Evolutionary conservation across 1,284 basidiomycete genomes (phyloP), one percentile per base, ranked within the genome.

Genomic region (Fomitopsis pinicola): DNA sequence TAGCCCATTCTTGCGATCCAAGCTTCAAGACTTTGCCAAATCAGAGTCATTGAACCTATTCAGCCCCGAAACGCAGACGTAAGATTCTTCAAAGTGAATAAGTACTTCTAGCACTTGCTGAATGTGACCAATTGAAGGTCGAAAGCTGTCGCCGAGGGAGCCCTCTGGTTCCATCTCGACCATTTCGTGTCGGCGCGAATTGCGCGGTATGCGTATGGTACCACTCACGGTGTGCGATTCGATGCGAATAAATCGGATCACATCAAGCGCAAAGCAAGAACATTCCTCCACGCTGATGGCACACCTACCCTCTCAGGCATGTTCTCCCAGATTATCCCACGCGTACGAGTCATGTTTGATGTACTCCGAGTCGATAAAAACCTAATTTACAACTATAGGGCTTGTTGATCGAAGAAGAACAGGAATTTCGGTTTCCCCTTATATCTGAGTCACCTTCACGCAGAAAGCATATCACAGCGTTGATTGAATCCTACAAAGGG

Each of bases 401-500:
- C 14, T 73, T 69, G 0, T 60, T 64, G 8, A 71, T 78, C 1
- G 66, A 68, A 0, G 73, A 75, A 55, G 59, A 76, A 61, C 76
- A 79, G 71, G 73, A 82, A 70, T 77, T 82, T 64, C 71, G 71
- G 3, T 8, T 38, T 2, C 14, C 73, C 75, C 42, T 69, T 74
- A 1, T 80, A 79, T 59, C 71, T 72, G 62, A 65, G 71, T 59
- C 72, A 77, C 66, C 56, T 72, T 48, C 61, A 67, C n/a, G 54
- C 78, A 0, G 68, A 65, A 10, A 66, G 71, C 30, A 65, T 73
- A 15, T 52, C 61, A 0, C 64, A 69, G 14, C 64, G 77, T 65
- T 69, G 82, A 8, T 67, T 72, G 35, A 78, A 76, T 48, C 15
- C 15, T 85, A 84, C 62, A 70, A 73, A 38, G 83, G 83, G 0